Conservation (phyloP, 2,329 filamentous ascomycete species). For the Microsporum audouinii region DNA sequence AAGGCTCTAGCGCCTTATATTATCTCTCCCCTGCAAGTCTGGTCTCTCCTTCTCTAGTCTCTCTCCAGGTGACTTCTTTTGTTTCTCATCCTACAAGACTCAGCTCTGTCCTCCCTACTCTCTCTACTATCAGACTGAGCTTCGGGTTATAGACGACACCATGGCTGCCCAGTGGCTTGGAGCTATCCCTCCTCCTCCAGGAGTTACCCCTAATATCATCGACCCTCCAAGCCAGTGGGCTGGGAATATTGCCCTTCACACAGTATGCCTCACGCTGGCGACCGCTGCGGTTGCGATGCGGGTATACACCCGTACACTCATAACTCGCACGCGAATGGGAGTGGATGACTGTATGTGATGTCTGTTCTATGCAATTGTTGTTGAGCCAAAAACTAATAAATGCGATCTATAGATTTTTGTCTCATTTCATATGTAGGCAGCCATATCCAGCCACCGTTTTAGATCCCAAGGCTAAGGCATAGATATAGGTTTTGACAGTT, state of each 20-base stretch:
- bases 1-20: not conserved
- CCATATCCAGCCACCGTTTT: not conserved
- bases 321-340: not conserved
- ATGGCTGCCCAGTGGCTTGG: slow-evolving; percentile 4
- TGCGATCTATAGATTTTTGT: slow-evolving; percentile 1
- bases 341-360: slow-evolving; percentile 2
- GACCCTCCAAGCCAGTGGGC: not conserved
- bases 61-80: not conserved
- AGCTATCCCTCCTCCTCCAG: slow-evolving; percentile 3
- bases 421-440: slow-evolving; percentile 1
- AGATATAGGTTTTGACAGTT: not conserved
- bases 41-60: not conserved
- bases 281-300: not conserved
- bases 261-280: slow-evolving; percentile 2
- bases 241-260: slow-evolving; percentile 4
- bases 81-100: slow-evolving; percentile 2
- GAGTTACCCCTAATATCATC: slow-evolving; percentile 1
- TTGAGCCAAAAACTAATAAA: not conserved
- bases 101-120: not conserved
- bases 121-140: not conserved
- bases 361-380: not conserved
- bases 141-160: not conserved
- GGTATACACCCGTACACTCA: slow-evolving; percentile 3
- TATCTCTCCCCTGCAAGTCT: not conserved
- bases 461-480: not conserved